phyloP scores from a whole-genome alignment of 2,329 filamentous ascomycete genomes.

The Claviceps africana region DNA sequence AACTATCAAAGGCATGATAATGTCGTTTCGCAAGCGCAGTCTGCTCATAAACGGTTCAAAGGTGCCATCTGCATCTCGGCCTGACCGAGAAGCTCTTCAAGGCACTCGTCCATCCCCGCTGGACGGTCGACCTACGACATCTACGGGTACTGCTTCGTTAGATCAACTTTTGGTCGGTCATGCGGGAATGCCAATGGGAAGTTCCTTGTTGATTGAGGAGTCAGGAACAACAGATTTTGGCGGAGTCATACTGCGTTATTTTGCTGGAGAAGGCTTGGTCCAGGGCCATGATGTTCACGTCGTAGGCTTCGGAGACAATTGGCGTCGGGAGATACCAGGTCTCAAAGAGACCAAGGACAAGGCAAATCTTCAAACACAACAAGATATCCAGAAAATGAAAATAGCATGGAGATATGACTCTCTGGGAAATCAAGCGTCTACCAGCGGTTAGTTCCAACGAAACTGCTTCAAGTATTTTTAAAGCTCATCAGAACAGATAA shows the following conservation, averaged over 20 bases:
- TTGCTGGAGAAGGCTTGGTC: conserved; percentile 80
- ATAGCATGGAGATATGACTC: conserved; percentile 97
- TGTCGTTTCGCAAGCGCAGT: conserved; percentile 47
- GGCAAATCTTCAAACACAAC: conserved; percentile 26
- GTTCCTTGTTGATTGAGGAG: conserved; percentile 69
- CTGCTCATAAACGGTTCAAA: conserved; percentile 30
- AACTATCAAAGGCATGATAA: conserved; percentile 12
- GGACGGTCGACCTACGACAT: conserved; percentile 77
- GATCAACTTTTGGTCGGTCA: conserved; percentile 79
- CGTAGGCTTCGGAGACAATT: conserved; percentile 63
- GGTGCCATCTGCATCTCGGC: conserved; percentile 10
- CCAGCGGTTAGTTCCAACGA: neutral
- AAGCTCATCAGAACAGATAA: conserved; percentile 3
- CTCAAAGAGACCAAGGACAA: conserved; percentile 30
- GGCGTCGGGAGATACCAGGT: conserved; percentile 74
- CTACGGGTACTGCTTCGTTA: conserved; percentile 76
- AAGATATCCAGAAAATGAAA: conserved; percentile 70
- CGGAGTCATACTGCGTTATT: conserved; percentile 71
- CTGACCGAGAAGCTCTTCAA: conserved; percentile 24
- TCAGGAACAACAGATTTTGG: conserved; percentile 90
- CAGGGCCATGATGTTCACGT: conserved; percentile 85
- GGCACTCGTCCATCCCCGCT: conserved; percentile 71
- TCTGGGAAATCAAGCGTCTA: conserved; percentile 41
- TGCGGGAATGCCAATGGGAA: conserved; percentile 69
- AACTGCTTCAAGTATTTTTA: neutral